Evolutionary conservation across 495 filamentous ascomycete species (phyloP).

Genomic region (Umbilicaria muhlenbergii): DNA sequence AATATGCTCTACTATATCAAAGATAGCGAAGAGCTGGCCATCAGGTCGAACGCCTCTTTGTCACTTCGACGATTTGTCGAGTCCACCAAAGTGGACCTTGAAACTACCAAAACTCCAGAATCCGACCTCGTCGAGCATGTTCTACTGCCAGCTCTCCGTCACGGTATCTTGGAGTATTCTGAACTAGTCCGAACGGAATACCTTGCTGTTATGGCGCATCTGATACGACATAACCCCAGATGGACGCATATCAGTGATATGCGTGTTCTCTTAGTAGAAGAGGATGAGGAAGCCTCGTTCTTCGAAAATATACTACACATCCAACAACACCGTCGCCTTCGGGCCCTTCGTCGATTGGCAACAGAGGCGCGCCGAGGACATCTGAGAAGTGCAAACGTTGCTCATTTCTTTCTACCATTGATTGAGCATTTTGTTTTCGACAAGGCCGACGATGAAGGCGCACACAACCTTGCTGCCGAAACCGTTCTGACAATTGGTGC

Average conservation of each 20-base stretch:
- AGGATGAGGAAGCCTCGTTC: constrained; percentile 83
- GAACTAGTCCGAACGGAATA: constrained; percentile 77
- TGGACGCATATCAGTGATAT: constrained; percentile 63
- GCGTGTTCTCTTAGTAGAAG: constrained; percentile 49
- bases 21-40: constrained; percentile 74
- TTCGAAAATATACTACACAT: constrained; percentile 87
- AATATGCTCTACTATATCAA: constrained; percentile 83
- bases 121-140: constrained; percentile 40
- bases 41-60: constrained; percentile 71
- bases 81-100: constrained; percentile 20
- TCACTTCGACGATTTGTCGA: constrained; percentile 70
- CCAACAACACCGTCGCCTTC: constrained; percentile 72
- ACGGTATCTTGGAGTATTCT: constrained; percentile 56
- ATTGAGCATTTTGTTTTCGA: constrained; percentile 90
- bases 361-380: constrained; percentile 42
- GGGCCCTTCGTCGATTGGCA: constrained; percentile 65
- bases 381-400: constrained; percentile 59
- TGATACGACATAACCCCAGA: constrained; percentile 52
- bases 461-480: constrained; percentile 73
- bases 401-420: constrained; percentile 77
- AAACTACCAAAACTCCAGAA: constrained; percentile 24
- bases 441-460: constrained; percentile 54
- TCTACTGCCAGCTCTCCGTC: constrained; percentile 60
- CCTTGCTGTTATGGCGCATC: constrained; percentile 56
- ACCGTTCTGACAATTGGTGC: constrained; percentile 58